phyloP scores from a whole-genome alignment of 1,139 yeast genomes.

The Suhomyces chickasaworum region DNA sequence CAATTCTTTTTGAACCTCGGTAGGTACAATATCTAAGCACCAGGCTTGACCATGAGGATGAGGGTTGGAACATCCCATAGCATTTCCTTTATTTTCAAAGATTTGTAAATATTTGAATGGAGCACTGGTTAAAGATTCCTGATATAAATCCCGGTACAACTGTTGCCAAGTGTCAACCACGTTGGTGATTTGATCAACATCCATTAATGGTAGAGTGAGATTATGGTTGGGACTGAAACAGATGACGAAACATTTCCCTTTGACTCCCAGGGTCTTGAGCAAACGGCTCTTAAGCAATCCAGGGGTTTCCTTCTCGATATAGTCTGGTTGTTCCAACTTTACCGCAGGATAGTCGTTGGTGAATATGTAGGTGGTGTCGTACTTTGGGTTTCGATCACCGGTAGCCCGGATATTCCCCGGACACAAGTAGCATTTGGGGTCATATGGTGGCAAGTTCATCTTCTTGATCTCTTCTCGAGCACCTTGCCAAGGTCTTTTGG shows the following conservation, averaged over 20 bases:
- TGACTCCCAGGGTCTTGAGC: conserved; percentile 59
- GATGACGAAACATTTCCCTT: conserved; percentile 70
- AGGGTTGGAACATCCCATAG: conserved; percentile 83
- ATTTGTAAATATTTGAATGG: conserved; percentile 67
- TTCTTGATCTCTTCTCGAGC: conserved; percentile 58
- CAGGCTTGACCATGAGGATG: conserved; percentile 85
- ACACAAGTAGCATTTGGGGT: conserved; percentile 69
- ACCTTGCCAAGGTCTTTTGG: conserved; percentile 83
- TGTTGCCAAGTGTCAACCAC: conserved; percentile 65
- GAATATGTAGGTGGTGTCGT: conserved; percentile 59
- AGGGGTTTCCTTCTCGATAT: conserved; percentile 22
- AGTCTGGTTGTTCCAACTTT: conserved; percentile 56
- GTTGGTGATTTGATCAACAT: conserved; percentile 36
- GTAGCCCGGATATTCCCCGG: conserved; percentile 72
- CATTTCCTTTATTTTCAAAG: conserved; percentile 76
- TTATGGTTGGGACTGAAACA: conserved; percentile 77
- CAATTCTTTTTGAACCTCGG: conserved; percentile 66
- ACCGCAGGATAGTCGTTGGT: conserved; percentile 76
- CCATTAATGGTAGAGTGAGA: conserved; percentile 67
- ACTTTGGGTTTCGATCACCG: conserved; percentile 64
- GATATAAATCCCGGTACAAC: conserved; percentile 46
- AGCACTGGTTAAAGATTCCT: conserved; percentile 42
- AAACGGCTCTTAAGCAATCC: conserved; percentile 42
- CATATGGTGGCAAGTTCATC: conserved; percentile 54
- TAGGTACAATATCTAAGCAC: conserved; percentile 69